Conservation (phyloP, 768 basidiomycete genomes). For the Leucogyrophana mollusca region DNA sequence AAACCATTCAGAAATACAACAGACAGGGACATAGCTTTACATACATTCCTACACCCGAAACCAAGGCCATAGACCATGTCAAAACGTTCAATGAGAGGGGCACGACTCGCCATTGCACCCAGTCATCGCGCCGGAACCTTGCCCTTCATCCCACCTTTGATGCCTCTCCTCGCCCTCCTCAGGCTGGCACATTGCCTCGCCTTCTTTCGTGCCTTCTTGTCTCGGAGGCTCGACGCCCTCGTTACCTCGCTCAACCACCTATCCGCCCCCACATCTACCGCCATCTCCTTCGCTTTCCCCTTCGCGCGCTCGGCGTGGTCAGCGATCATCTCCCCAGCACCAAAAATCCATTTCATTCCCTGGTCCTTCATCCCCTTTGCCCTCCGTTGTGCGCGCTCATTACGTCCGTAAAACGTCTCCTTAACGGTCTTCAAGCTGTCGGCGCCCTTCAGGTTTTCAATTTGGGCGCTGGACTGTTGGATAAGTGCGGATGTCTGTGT, state of each 20-base stretch:
- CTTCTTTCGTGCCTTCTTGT: too few relatives aligned
- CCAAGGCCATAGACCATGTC: too few relatives aligned
- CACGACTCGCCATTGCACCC: too few relatives aligned
- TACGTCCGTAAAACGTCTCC: conserved; percentile 45
- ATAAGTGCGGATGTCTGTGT: conserved; percentile 38
- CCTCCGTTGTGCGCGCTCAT: conserved; percentile 50
- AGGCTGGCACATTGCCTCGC: too few relatives aligned
- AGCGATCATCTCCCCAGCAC: conserved; percentile 41
- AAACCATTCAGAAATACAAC: too few relatives aligned
- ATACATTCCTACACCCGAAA: too few relatives aligned
- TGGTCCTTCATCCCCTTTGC: conserved; percentile 53
- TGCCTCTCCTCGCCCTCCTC: too few relatives aligned
- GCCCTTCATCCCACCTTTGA: too few relatives aligned
- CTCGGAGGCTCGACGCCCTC: not conserved
- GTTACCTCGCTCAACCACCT: not conserved
- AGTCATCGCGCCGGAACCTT: too few relatives aligned
- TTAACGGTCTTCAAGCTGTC: conserved; percentile 37
- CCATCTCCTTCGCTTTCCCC: conserved; percentile 41
- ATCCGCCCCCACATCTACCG: conserved; percentile 21
- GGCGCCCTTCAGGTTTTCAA: conserved; percentile 34
- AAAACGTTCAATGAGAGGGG: too few relatives aligned
- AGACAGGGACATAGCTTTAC: too few relatives aligned
- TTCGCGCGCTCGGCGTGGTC: conserved; percentile 42
- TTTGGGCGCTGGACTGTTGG: conserved; percentile 38
- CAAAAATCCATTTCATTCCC: conserved; percentile 44